These are phyloP conservation scores for Sphagnum fallax DNA, from an alignment of 228 moss, liverwort and hornwort genomes.

Conservation along the genomic window DNA sequence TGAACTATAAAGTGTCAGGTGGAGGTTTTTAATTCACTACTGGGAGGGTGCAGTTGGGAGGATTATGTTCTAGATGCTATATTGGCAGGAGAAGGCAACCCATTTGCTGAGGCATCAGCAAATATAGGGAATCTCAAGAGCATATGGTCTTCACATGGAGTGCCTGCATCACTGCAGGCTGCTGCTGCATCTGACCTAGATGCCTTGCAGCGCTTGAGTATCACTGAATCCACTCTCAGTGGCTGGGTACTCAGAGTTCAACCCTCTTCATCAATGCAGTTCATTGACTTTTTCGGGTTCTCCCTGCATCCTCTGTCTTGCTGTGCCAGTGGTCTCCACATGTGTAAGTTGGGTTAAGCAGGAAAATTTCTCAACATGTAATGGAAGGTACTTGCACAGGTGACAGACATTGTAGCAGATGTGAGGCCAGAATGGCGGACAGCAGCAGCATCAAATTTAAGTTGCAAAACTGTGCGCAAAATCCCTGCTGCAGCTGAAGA, in stretches of 20 bases:
- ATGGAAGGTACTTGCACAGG: constrained; percentile 12
- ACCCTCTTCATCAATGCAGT: neutral
- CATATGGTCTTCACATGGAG: constrained; percentile 31
- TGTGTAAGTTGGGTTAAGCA: neutral
- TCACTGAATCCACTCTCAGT: constrained; percentile 46
- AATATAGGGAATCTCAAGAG: constrained; percentile 34
- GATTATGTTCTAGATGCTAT: constrained; percentile 41
- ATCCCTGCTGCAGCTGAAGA: constrained; percentile 10
- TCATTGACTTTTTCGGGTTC: neutral
- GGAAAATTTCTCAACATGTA: neutral
- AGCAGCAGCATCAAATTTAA: constrained; percentile 45
- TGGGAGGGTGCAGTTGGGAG: constrained; percentile 32
- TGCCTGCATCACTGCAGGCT: constrained; percentile 36
- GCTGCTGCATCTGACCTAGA: constrained; percentile 43
- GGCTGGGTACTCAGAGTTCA: constrained; percentile 27
- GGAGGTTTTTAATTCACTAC: too few species aligned
- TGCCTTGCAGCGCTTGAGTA: constrained; percentile 37
- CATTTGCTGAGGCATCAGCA: constrained; percentile 42
- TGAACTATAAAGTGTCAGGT: too few species aligned
- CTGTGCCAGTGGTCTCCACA: too few species aligned
- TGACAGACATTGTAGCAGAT: constrained; percentile 44
- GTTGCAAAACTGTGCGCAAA: constrained; percentile 21
- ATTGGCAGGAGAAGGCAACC: constrained; percentile 34
- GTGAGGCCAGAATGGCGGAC: constrained; percentile 46
- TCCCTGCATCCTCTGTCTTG: too few species aligned